Percentiles rank a stretch among this genome's conserved stretches.
These are phyloP conservation scores for Claviceps quebecensis DNA, from an alignment of 2,329 filamentous ascomycete genomes.

Conservation along the genomic window DNA sequence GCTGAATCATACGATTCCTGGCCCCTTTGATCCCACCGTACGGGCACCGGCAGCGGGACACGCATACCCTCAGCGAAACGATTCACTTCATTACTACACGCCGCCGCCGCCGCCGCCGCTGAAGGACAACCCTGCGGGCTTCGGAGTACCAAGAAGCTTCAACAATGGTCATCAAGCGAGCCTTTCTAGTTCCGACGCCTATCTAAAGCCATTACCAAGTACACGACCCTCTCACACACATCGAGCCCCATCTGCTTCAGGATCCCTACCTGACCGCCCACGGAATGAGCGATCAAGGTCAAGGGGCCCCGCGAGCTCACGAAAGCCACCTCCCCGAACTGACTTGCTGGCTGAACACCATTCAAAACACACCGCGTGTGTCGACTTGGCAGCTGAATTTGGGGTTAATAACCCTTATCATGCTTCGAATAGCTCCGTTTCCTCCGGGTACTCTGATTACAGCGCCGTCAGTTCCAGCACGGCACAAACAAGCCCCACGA, in stretches of 20 bases:
- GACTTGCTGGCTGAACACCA: slow-evolving; percentile 29
- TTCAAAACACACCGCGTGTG: slow-evolving; percentile 23
- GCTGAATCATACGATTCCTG: slow-evolving; percentile 52
- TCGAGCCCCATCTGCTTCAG: slow-evolving; percentile 34
- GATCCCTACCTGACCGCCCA: slow-evolving; percentile 24
- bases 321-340: slow-evolving; percentile 38
- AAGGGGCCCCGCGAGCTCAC: slow-evolving; percentile 34
- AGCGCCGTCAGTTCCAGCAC: slow-evolving; percentile 46
- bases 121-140: slow-evolving; percentile 44
- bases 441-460: slow-evolving; percentile 48
- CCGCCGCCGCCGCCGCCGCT: slow-evolving; percentile 19
- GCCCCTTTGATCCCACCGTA: slow-evolving; percentile 44
- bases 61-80: slow-evolving; percentile 18
- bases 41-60: slow-evolving; percentile 21
- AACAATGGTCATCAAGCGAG: slow-evolving; percentile 24
- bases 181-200: slow-evolving; percentile 37
- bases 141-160: slow-evolving; percentile 31
- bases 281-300: slow-evolving; percentile 25
- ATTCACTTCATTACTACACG: slow-evolving; percentile 13
- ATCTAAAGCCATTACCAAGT: slow-evolving; percentile 28
- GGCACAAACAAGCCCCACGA: slow-evolving; percentile 36
- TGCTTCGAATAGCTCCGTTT: slow-evolving; percentile 47
- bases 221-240: slow-evolving; percentile 21
- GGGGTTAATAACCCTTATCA: slow-evolving; percentile 51
- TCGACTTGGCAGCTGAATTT: slow-evolving; percentile 47